These are phyloP conservation scores for Arachis hypogaea DNA, from an alignment of 306 rosid genomes.

Conservation along the genomic window DNA sequence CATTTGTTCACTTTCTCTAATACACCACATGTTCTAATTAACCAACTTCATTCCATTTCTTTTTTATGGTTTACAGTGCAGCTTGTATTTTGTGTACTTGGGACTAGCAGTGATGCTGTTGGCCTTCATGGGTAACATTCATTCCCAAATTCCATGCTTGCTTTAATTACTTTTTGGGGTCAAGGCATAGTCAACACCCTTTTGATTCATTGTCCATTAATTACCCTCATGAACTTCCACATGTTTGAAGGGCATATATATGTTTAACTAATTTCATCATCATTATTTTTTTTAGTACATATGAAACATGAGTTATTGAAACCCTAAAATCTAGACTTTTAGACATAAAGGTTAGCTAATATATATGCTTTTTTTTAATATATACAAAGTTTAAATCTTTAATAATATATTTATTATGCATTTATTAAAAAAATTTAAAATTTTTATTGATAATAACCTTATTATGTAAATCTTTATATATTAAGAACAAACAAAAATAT, in stretches of 20 bases:
- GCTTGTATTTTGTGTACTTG: slow-evolving; percentile 94
- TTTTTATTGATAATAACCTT: too few relatives aligned
- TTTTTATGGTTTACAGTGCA: slow-evolving; percentile 65
- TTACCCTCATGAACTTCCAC: background rate
- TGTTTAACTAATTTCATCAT: background rate
- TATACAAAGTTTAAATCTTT: too few relatives aligned
- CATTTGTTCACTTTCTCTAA: background rate
- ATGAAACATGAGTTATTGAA: slow-evolving; percentile 9
- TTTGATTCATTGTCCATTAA: background rate
- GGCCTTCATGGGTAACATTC: slow-evolving; percentile 83
- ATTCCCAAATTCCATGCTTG: slow-evolving; percentile 31
- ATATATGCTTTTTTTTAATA: too few relatives aligned
- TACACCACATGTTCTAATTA: background rate
- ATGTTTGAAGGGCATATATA: background rate
- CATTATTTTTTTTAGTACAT: background rate
- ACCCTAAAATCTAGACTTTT: slow-evolving; percentile 40
- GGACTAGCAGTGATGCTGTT: slow-evolving; percentile 82
- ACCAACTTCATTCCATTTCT: slow-evolving; percentile 3
- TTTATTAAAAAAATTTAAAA: too few relatives aligned
- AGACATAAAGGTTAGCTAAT: background rate
- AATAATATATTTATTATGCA: too few relatives aligned
- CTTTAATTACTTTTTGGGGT: slow-evolving; percentile 42
- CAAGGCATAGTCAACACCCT: background rate
- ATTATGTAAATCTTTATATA: too few relatives aligned
- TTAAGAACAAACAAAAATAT: too few relatives aligned